Base-by-base conservation (phyloP, 805 yeast species). In the Wickerhamomyces sydowiorum region DNA sequence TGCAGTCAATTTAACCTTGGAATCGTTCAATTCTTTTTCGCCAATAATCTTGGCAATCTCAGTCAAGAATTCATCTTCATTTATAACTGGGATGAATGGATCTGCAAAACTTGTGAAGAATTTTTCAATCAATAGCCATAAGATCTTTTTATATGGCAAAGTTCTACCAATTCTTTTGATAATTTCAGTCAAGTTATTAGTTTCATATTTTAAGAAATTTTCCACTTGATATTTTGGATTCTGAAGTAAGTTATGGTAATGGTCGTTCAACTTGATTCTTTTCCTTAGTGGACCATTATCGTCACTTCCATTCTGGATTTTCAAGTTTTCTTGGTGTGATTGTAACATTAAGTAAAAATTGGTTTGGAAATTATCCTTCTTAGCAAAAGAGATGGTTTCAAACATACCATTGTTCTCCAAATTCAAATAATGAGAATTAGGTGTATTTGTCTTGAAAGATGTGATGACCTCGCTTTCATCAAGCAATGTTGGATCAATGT, bases 21-120 rank as follows among this genome's bases (percentile, higher is more conserved):
- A 17, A n/a, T 53, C 54, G n/a, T 46, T 38, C 27, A 57, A 53
- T 5, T 59, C 62, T 15, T 50, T 48, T 6, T 58, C 46, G 28
- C 80, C 84, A 20, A 80, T 60, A 14, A 78, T 65, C 24, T 66
- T 53, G 0, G 65, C 46, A 18, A 78, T 52, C 27, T 67, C 64
- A 8, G 43, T 40, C 31, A 65, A 63, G 51, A 76, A 75, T 19
- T 62, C 66, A 38, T 48, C 62, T 55, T 81, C 86, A 54, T 80
- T 82, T 23, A 82, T 54, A 42, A 75, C 73, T 4, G 90, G 89
- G 9, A 82, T 73, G 51, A 81, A 82, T 5, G 81, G 65, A 34
- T 66, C 65, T 7, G 67, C 65, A 52, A 82, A 33, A 7, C 40
- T 35, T 10, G 15, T 25, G 35, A 53, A 82, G 48, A 76, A 82